Percentiles rank a stretch among this genome's conserved stretches.
Conservation (phyloP, 2,329 filamentous ascomycete genomes). For the Cladobotryum protrusum region DNA sequence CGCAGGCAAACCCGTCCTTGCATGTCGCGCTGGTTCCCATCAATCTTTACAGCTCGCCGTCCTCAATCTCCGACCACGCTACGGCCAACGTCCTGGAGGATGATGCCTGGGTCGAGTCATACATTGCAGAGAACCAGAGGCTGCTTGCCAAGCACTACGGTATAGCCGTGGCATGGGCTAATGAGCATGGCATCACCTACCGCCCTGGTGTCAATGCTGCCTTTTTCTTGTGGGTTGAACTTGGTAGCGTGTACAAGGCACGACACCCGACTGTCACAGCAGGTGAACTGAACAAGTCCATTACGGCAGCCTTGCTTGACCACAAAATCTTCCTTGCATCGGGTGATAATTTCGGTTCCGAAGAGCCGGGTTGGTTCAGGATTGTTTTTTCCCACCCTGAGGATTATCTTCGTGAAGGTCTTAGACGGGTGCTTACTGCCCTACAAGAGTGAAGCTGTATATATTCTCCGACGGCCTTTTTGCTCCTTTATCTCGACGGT, state of each 20-base stretch:
- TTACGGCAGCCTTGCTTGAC: constrained; percentile 22
- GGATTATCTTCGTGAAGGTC: constrained; percentile 21
- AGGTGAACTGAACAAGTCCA: constrained; percentile 17
- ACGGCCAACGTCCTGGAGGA: constrained; percentile 38
- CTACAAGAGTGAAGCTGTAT: not conserved
- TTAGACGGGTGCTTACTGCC: constrained; percentile 11
- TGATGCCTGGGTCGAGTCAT: constrained; percentile 34
- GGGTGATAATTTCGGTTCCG: constrained; percentile 30
- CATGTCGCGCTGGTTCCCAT: constrained; percentile 31
- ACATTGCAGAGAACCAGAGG: constrained; percentile 36
- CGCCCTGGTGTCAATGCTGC: constrained; percentile 42
- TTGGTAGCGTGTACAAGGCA: constrained; percentile 26
- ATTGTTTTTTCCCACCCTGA: constrained; percentile 32
- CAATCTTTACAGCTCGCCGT: constrained; percentile 38
- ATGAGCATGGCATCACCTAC: constrained; percentile 36
- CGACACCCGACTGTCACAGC: constrained; percentile 14
- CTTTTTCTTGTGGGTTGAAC: constrained; percentile 49
- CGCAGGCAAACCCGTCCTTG: constrained; percentile 36
- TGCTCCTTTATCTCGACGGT: too few relatives aligned
- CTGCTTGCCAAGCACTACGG: constrained; percentile 34
- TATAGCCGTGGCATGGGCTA: constrained; percentile 30
- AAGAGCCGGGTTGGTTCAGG: constrained; percentile 31
- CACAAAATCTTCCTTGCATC: constrained; percentile 30
- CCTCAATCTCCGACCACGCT: constrained; percentile 35
- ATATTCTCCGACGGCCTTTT: too few relatives aligned